Evolutionary conservation across 169 alveolate genomes (phyloP), one percentile per base, ranked within the genome.

Genomic region (Fabrea salina): DNA sequence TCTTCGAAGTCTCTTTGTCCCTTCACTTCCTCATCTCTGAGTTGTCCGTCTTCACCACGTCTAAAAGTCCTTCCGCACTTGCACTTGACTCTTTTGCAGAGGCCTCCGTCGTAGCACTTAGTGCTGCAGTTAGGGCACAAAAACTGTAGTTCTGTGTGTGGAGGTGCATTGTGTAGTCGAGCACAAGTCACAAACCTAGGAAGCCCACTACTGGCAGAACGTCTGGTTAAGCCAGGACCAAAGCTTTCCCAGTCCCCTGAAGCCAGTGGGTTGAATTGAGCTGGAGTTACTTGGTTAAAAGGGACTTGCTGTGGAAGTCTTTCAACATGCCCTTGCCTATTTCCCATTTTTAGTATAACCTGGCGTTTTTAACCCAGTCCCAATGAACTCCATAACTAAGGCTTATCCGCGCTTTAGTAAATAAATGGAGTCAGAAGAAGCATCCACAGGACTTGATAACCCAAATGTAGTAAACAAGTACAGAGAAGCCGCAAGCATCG

Each of bases 391-490:
- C n/a, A n/a, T n/a, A n/a, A n/a, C n/a, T n/a, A n/a, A n/a, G n/a
- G n/a, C n/a, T n/a, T n/a, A n/a, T n/a, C n/a, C n/a, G n/a, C n/a
- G n/a, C n/a, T n/a, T n/a, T n/a, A n/a, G n/a, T 44, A 61, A 79
- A 79, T 53, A 51, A 82, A 75, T 27, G 71, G 68, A 50, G 78
- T 8, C 50, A 8, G 82, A 82, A 66, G 90, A 85, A 58, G 68
- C 64, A 59, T 84, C 87, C 25, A 85, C 83, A 70, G 82, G 88
- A 66, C 67, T 86, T 51, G 86, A 79, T 22, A 86, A 76, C 58
- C 89, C 94, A 61, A 92, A 89, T 27, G 93, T 93, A 64, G 75
- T 89, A 5, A 93, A 89, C 66, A 93, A 90, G 79, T 93, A 93
- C 57, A 50, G 89, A 77, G 91, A 92, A 57, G 97, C 95, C 19